phyloP scores from a whole-genome alignment of 2,329 filamentous ascomycete species.

The Metarhizium guizhouense region DNA sequence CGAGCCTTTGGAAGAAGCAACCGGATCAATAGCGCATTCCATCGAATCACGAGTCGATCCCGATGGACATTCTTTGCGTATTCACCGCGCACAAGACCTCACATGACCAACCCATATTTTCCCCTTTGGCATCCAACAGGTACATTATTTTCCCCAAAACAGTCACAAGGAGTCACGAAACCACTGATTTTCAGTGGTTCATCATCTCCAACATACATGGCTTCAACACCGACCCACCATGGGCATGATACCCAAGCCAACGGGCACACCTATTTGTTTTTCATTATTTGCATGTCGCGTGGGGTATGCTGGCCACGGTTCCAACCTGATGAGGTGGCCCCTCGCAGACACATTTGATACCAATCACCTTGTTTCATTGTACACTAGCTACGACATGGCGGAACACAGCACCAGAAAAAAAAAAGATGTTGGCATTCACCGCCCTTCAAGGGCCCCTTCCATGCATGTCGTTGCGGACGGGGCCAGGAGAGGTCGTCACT shows the following conservation, averaged over 20 bases:
- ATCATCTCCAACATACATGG: not conserved
- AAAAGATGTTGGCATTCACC: not conserved
- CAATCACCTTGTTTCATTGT: not conserved
- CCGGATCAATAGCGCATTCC: not conserved
- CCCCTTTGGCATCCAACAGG: not conserved
- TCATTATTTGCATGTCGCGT: not conserved
- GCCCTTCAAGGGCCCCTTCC: not conserved
- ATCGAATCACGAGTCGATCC: not conserved
- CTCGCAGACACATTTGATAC: not conserved
- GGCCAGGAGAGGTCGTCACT: not conserved
- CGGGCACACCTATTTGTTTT: slow-evolving; percentile 12
- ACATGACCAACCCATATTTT: not conserved
- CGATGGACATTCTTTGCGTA: not conserved
- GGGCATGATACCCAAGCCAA: slow-evolving; percentile 22
- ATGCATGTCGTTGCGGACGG: not conserved
- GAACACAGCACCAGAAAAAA: not conserved
- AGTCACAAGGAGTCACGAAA: not conserved
- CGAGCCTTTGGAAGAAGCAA: not conserved
- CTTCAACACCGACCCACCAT: slow-evolving; percentile 7
- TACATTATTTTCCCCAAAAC: not conserved
- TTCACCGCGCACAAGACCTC: not conserved
- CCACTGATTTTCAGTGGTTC: not conserved
- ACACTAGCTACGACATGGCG: not conserved
- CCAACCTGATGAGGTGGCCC: not conserved
- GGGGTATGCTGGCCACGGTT: not conserved